Conservation (phyloP, 1,139 yeast species). For the Yamadazyma friedrichii region DNA sequence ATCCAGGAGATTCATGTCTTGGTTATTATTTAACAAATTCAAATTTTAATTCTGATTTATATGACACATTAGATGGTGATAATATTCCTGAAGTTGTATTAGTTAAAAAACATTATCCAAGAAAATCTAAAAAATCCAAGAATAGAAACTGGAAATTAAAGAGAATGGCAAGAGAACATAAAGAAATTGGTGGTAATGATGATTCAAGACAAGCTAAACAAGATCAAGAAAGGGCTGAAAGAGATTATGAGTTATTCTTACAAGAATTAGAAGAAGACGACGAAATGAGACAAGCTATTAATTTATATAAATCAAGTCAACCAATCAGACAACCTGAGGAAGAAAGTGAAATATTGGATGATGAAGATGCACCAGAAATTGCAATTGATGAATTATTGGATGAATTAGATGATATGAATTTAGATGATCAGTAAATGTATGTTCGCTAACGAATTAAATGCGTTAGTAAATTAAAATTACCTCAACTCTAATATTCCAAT, state of each 20-base stretch:
- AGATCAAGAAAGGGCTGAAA: conserved; percentile 89
- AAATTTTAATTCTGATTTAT: conserved; percentile 81
- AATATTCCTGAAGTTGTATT: conserved; percentile 85
- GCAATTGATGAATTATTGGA: conserved; percentile 83
- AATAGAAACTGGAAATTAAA: conserved; percentile 92
- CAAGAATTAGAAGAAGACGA: conserved; percentile 97
- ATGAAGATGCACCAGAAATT: conserved; percentile 74
- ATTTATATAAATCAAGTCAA: conserved; percentile 71
- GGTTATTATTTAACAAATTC: conserved; percentile 85
- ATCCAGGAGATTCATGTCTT: conserved; percentile 93
- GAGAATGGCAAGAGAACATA: conserved; percentile 97
- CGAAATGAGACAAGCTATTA: conserved; percentile 88
- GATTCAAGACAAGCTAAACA: conserved; percentile 80
- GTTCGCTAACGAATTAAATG: no score
- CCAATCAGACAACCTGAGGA: conserved; percentile 35
- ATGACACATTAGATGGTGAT: conserved; percentile 67
- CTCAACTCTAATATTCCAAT: not conserved
- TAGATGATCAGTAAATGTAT: conserved; percentile 42
- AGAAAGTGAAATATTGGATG: conserved; percentile 45
- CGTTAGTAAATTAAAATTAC: conserved; percentile 3
- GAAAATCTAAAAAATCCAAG: conserved; percentile 74
- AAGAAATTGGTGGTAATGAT: conserved; percentile 76
- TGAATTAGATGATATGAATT: conserved; percentile 88
- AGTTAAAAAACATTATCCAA: conserved; percentile 87
- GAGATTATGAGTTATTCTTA: conserved; percentile 92